Evolutionary conservation across 2,329 filamentous ascomycete species (phyloP).

Genomic region (Fusarium fracticaudum): DNA sequence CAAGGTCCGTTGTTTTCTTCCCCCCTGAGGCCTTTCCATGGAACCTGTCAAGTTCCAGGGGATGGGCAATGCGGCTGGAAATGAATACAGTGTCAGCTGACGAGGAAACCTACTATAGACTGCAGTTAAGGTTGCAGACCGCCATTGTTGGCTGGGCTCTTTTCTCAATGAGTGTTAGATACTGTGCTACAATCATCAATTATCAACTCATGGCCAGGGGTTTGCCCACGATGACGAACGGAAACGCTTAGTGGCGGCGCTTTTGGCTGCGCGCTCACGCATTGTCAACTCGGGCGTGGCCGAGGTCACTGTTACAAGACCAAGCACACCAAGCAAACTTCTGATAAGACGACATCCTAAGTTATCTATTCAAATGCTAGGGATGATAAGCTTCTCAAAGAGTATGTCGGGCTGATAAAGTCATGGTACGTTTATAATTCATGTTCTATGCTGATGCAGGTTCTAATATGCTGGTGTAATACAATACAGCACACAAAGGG

Average conservation of each 20-base stretch:
- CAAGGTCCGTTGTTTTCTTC: no score
- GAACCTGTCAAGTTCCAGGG: slow-evolving; percentile 22
- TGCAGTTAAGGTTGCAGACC: slow-evolving; percentile 20
- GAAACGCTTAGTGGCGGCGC: slow-evolving; percentile 28
- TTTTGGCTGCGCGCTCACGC: slow-evolving; percentile 8
- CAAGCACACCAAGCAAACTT: background rate
- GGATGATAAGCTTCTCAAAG: background rate
- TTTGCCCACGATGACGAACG: slow-evolving; percentile 13
- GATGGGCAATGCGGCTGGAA: background rate
- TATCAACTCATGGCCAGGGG: slow-evolving; percentile 18
- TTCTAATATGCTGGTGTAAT: background rate
- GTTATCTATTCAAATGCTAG: background rate
- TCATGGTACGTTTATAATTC: slow-evolving; percentile 1
- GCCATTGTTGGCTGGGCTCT: slow-evolving; percentile 15
- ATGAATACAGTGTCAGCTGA: slow-evolving; percentile 35
- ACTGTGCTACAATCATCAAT: slow-evolving; percentile 5
- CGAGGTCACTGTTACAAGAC: slow-evolving; percentile 9
- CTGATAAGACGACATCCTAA: background rate
- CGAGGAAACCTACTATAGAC: slow-evolving; percentile 18
- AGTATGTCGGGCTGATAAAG: background rate
- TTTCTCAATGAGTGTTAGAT: slow-evolving; percentile 2
- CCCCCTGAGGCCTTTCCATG: background rate
- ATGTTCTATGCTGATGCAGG: slow-evolving; percentile 6
- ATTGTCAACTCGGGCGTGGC: background rate
- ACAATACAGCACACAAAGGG: background rate